phyloP scores from a whole-genome alignment of 805 yeast genomes.

The Candida stauntonica region DNA sequence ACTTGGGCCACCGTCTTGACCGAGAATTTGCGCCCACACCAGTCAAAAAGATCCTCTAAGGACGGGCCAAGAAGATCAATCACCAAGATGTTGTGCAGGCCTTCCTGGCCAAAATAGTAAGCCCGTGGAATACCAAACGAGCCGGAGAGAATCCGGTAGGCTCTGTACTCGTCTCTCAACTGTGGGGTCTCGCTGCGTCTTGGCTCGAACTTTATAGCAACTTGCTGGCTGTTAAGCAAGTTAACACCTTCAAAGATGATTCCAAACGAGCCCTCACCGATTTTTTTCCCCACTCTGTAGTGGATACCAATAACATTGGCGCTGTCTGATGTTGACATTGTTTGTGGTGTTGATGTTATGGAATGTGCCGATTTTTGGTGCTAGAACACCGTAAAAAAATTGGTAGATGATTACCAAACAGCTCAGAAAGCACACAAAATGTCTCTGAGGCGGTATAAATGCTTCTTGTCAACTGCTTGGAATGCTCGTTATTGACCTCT shows the following conservation, averaged over 20 bases:
- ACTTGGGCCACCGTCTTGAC: slow-evolving; percentile 89
- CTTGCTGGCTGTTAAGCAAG: slow-evolving; percentile 85
- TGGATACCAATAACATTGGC: slow-evolving; percentile 75
- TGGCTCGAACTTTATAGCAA: slow-evolving; percentile 96
- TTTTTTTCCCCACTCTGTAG: slow-evolving; percentile 94
- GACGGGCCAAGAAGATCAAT: slow-evolving; percentile 95
- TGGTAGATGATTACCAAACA: too few relatives aligned
- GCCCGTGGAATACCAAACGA: slow-evolving; percentile 88
- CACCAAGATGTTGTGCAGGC: slow-evolving; percentile 90
- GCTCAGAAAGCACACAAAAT: too few relatives aligned
- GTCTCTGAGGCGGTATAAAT: too few relatives aligned
- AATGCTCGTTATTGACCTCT: too few relatives aligned
- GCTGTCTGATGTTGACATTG: slow-evolving; percentile 7
- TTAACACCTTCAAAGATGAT: slow-evolving; percentile 95
- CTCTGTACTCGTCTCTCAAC: slow-evolving; percentile 90
- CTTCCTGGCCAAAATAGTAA: slow-evolving; percentile 98
- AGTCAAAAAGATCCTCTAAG: slow-evolving; percentile 92
- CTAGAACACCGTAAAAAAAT: too few relatives aligned
- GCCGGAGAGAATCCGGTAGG: slow-evolving; percentile 85
- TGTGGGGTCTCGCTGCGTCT: slow-evolving; percentile 97
- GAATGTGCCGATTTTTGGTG: background rate
- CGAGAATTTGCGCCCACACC: slow-evolving; percentile 92
- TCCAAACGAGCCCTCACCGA: slow-evolving; percentile 98
- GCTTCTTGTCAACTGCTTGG: too few relatives aligned
- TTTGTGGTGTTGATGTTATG: background rate